These are phyloP conservation scores for Panaeolus cyanescens DNA, from an alignment of 768 basidiomycete species.

Conservation along the genomic window DNA sequence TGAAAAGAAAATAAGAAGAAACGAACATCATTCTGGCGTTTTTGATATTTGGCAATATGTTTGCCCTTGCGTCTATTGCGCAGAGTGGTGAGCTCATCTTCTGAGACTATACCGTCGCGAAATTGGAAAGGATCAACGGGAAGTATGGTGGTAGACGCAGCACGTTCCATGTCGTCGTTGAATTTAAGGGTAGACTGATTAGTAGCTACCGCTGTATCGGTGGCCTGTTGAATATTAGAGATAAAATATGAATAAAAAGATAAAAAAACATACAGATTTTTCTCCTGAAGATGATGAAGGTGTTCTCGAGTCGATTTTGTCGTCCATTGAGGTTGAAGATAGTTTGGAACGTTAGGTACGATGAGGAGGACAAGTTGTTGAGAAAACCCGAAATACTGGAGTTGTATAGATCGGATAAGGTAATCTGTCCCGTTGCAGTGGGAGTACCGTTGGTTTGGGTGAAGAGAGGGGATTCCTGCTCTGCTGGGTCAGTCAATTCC, in stretches of 20 bases:
- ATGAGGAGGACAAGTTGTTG: constrained; percentile 24
- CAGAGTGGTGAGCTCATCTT: constrained; percentile 63
- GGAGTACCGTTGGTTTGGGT: constrained; percentile 14
- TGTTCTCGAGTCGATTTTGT: constrained; percentile 33
- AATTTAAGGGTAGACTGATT: constrained; percentile 28
- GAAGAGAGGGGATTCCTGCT: constrained; percentile 1
- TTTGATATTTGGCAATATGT: constrained; percentile 64
- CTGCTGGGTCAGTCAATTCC: background rate
- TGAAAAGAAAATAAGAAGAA: background rate
- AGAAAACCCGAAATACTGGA: constrained; percentile 44
- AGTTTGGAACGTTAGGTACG: constrained; percentile 14
- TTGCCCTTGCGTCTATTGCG: constrained; percentile 64
- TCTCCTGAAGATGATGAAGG: constrained; percentile 30
- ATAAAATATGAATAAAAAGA: constrained; percentile 10
- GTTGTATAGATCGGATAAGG: constrained; percentile 35
- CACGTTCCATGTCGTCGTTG: constrained; percentile 48
- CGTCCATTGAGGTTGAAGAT: constrained; percentile 13
- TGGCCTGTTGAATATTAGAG: constrained; percentile 30
- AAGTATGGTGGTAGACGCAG: constrained; percentile 32
- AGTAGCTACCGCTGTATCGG: constrained; percentile 52
- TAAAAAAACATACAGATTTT: constrained; percentile 19
- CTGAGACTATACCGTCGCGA: constrained; percentile 58
- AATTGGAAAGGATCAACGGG: constrained; percentile 68
- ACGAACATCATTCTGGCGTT: constrained; percentile 68
- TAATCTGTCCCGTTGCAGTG: constrained; percentile 39